Percentiles rank a stretch among this genome's conserved stretches.
phyloP scores from a whole-genome alignment of 2,329 filamentous ascomycete species.

The Hypoxylon sp. region DNA sequence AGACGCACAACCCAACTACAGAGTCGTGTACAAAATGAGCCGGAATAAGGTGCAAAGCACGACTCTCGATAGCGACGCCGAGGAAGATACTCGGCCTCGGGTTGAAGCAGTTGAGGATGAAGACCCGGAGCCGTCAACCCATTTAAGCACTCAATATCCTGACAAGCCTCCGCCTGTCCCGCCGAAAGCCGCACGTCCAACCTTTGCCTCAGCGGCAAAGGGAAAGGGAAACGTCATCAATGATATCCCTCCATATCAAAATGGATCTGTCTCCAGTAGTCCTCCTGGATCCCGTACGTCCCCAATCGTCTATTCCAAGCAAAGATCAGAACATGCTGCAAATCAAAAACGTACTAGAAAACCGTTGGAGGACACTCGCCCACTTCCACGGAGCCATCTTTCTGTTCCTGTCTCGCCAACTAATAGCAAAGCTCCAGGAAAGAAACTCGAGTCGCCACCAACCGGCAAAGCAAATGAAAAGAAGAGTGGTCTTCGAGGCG shows the following conservation, averaged over 20 bases:
- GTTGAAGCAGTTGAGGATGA: constrained; percentile 50
- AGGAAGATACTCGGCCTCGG: constrained; percentile 46
- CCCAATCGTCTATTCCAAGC: constrained; percentile 45
- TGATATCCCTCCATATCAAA: constrained; percentile 18
- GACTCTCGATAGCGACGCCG: constrained; percentile 54
- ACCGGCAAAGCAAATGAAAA: constrained; percentile 58
- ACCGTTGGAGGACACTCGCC: constrained; percentile 52
- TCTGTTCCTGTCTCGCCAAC: constrained; percentile 42
- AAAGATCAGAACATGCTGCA: constrained; percentile 56
- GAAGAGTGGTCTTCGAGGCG: constrained; percentile 64
- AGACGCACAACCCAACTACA: constrained; percentile 59
- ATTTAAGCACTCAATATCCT: constrained; percentile 10
- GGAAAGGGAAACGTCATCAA: constrained; percentile 15
- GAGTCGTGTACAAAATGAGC: constrained; percentile 72
- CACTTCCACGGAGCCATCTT: constrained; percentile 46
- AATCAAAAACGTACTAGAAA: constrained; percentile 65
- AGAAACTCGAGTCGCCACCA: constrained; percentile 50
- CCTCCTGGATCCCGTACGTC: constrained; percentile 42
- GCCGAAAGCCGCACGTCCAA: constrained; percentile 47
- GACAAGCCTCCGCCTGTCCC: constrained; percentile 47
- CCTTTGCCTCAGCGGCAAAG: constrained; percentile 42
- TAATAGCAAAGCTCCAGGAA: constrained; percentile 50
- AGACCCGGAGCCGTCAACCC: constrained; percentile 28
- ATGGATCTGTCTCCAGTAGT: constrained; percentile 37
- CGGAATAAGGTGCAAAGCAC: constrained; percentile 65